Evolutionary conservation across 306 rosid genomes (phyloP).

Genomic region (Acmispon strigosus): DNA sequence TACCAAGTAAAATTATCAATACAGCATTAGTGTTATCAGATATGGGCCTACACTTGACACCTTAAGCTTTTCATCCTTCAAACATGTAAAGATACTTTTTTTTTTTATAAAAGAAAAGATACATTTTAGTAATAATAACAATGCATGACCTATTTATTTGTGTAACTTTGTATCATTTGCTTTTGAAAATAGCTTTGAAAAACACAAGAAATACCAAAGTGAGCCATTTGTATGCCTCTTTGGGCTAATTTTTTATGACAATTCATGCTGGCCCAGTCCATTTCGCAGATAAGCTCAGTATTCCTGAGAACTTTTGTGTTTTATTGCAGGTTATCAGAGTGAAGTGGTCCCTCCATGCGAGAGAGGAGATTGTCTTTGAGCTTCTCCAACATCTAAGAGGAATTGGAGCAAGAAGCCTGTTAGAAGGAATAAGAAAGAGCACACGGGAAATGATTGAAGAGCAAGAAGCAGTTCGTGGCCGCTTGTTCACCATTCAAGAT

Average conservation of each 20-base stretch:
- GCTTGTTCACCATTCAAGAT: constrained; percentile 91
- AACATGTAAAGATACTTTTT: background rate
- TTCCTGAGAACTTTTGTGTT: background rate
- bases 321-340: constrained; percentile 86
- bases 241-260: background rate
- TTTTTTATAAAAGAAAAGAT: no score
- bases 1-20: no score
- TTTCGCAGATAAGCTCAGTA: background rate
- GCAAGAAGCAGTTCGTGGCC: constrained; percentile 97
- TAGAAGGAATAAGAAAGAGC: constrained; percentile 57
- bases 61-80: background rate
- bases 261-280: background rate
- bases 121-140: no score
- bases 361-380: constrained; percentile 87
- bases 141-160: no score
- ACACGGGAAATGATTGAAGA: constrained; percentile 91
- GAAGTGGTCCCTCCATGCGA: constrained; percentile 95
- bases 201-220: background rate
- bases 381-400: constrained; percentile 87
- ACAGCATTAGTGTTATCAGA: no score
- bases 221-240: background rate
- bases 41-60: no score
- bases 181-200: background rate
- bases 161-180: no score
- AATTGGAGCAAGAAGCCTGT: constrained; percentile 42